phyloP scores from a whole-genome alignment of 2,329 filamentous ascomycete species.

The Shiraia bambusicola region DNA sequence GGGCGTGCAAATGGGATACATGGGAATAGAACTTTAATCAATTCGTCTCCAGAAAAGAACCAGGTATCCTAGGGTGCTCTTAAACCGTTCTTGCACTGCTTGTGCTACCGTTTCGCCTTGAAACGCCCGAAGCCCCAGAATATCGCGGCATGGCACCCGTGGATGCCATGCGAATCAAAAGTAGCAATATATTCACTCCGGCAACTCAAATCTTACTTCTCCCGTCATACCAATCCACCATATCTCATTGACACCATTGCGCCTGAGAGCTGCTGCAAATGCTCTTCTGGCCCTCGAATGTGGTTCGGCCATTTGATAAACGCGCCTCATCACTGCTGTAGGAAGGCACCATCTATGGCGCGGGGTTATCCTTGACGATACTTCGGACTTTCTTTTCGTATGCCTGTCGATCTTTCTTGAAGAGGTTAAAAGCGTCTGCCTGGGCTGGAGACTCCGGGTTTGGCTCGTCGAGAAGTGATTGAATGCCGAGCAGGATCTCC shows the following conservation, averaged over 20 bases:
- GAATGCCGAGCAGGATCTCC: conserved; percentile 93
- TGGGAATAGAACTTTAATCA: conserved; percentile 1
- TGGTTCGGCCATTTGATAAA: neutral
- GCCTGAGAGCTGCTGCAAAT: too few relatives aligned
- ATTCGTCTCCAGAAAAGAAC: neutral
- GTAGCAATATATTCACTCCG: too few relatives aligned
- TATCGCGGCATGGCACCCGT: too few relatives aligned
- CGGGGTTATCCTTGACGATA: conserved; percentile 86
- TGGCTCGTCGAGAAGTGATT: conserved; percentile 92
- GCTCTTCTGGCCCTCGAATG: too few relatives aligned
- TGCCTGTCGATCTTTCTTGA: conserved; percentile 82
- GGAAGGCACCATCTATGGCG: conserved; percentile 54
- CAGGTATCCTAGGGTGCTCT: too few relatives aligned
- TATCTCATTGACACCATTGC: too few relatives aligned
- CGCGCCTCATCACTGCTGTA: neutral
- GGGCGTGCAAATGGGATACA: neutral
- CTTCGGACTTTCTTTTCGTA: conserved; percentile 88
- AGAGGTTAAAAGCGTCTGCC: conserved; percentile 95
- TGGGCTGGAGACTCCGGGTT: conserved; percentile 97
- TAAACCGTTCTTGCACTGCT: too few relatives aligned
- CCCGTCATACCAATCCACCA: too few relatives aligned
- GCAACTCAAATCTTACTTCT: too few relatives aligned
- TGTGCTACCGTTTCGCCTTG: neutral
- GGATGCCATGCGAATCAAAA: too few relatives aligned
- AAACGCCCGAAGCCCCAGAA: neutral